phyloP scores from a whole-genome alignment of 306 rosid genomes.

The Castanea mollissima region DNA sequence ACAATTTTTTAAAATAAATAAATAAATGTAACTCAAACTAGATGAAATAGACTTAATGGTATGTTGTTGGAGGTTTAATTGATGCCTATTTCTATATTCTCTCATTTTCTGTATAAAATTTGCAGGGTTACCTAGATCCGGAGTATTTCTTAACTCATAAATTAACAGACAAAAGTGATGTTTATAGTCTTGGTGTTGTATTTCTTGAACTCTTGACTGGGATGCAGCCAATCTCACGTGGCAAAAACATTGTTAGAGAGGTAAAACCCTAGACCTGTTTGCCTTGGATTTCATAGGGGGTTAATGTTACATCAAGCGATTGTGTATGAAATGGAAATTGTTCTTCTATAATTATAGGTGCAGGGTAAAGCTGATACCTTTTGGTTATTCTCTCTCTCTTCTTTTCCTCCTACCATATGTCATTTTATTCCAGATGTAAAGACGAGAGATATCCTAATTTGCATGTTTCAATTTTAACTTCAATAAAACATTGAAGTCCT shows the following conservation, averaged over 20 bases:
- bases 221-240: constrained; percentile 84
- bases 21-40: neutral
- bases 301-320: neutral
- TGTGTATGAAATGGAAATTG: neutral
- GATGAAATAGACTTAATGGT: neutral
- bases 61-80: neutral
- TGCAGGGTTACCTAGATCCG: constrained; percentile 19
- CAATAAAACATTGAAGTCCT: neutral
- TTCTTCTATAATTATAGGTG: neutral
- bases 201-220: constrained; percentile 86
- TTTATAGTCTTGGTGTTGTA: constrained; percentile 50
- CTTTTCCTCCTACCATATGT: neutral
- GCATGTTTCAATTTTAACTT: neutral
- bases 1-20: neutral
- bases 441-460: neutral
- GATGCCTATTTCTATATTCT: neutral
- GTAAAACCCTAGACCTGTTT: constrained; percentile 35
- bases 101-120: constrained; percentile 18
- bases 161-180: neutral
- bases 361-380: neutral
- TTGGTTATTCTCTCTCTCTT: neutral
- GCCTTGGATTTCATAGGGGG: constrained; percentile 6
- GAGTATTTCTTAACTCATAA: neutral
- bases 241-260: constrained; percentile 97
- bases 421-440: neutral